Conservation (phyloP, 2,329 filamentous ascomycete species). For the Tolypocladium tundrense region DNA sequence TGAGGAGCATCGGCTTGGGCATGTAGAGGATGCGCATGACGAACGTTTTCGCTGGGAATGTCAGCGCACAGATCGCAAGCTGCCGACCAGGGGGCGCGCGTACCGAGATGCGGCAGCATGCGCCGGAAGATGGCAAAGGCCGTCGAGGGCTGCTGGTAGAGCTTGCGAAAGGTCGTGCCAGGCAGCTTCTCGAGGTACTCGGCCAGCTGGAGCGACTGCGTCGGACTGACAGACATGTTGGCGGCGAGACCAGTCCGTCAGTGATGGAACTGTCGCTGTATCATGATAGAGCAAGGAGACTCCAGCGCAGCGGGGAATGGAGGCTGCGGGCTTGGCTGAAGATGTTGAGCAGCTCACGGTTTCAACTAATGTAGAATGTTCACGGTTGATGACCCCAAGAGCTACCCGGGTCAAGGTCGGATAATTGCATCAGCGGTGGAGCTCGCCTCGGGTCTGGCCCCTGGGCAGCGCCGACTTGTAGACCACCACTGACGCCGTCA, state of each 20-base stretch:
- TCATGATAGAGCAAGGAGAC: constrained; percentile 4
- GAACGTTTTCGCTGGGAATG: constrained; percentile 70
- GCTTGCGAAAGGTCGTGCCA: constrained; percentile 77
- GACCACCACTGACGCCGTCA: neutral
- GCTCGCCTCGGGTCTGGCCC: neutral
- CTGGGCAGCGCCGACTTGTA: neutral
- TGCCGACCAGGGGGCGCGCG: constrained; percentile 8
- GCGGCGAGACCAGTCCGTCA: constrained; percentile 17
- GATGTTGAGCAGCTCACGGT: neutral
- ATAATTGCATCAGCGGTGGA: neutral
- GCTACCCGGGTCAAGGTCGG: constrained; percentile 5
- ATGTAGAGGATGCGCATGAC: constrained; percentile 95
- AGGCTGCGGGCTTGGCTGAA: neutral
- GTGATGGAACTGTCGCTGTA: constrained; percentile 2
- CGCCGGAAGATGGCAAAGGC: constrained; percentile 92
- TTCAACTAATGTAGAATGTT: neutral
- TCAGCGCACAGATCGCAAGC: neutral
- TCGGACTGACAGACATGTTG: constrained; percentile 35
- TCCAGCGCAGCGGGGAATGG: neutral
- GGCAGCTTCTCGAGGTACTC: constrained; percentile 91
- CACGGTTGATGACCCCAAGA: neutral
- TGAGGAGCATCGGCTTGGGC: constrained; percentile 65
- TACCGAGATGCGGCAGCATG: constrained; percentile 88
- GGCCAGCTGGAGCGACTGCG: constrained; percentile 52
- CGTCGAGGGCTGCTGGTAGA: constrained; percentile 94